A percentile compares a stretch with the other conserved stretches of the same genome.
Conservation (phyloP, 2,329 filamentous ascomycete species). For the Curvularia sp. region DNA sequence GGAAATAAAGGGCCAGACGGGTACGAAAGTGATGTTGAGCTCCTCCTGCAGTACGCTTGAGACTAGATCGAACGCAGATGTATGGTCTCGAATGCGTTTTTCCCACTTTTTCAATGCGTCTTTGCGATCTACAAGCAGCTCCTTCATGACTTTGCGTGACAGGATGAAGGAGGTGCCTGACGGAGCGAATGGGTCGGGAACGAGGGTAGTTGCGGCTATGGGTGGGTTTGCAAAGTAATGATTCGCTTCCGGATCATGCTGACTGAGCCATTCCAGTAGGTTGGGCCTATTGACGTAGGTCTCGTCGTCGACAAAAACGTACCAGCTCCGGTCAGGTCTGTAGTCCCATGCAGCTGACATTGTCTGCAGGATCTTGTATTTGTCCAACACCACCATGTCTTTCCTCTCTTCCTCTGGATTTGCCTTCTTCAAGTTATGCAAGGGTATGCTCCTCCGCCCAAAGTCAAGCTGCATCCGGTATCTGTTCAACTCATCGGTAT, state of each 20-base stretch:
- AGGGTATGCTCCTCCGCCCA: constrained; percentile 40
- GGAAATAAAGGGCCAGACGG: constrained; percentile 55
- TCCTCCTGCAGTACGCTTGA: constrained; percentile 56
- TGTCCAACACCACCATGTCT: constrained; percentile 38
- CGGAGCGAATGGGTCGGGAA: constrained; percentile 58
- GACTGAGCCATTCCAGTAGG: constrained; percentile 60
- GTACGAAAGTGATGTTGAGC: constrained; percentile 55
- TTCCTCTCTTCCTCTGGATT: constrained; percentile 32
- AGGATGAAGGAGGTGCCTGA: constrained; percentile 63
- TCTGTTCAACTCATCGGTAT: constrained; percentile 46
- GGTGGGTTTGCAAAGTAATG: constrained; percentile 60
- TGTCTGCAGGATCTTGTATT: constrained; percentile 52
- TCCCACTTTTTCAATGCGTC: constrained; percentile 55
- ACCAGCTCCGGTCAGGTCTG: constrained; percentile 62
- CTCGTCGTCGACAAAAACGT: constrained; percentile 66
- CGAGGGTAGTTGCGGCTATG: constrained; percentile 9
- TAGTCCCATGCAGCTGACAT: constrained; percentile 47
- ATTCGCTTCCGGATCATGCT: constrained; percentile 58
- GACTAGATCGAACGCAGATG: constrained; percentile 61
- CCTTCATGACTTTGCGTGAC: constrained; percentile 59
- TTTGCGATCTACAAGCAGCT: constrained; percentile 51
- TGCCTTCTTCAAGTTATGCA: constrained; percentile 29
- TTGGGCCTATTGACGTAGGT: constrained; percentile 64
- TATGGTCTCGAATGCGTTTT: constrained; percentile 55
- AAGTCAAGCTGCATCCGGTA: constrained; percentile 47